Percentiles rank a stretch among this genome's conserved stretches.
Conservation (phyloP, 441 rosid species). For the Francoa sonchifolia region DNA sequence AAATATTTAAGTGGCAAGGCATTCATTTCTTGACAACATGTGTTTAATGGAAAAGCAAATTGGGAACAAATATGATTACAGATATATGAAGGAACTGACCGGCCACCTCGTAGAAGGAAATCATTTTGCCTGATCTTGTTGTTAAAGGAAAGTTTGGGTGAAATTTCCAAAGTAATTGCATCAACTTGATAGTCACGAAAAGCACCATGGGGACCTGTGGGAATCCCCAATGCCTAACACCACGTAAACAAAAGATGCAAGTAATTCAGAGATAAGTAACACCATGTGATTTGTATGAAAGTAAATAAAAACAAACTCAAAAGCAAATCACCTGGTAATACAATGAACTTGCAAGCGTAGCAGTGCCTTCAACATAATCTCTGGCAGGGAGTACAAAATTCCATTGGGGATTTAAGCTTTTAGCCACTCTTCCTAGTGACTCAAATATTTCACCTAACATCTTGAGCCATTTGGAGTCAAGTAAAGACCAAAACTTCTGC, state of each 20-base stretch:
- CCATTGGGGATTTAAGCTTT: constrained; percentile 52
- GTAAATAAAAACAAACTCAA: constrained; percentile 5
- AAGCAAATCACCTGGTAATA: constrained; percentile 54
- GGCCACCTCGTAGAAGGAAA: constrained; percentile 57
- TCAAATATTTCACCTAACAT: constrained; percentile 50
- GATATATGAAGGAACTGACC: constrained; percentile 30
- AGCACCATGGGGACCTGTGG: constrained; percentile 93
- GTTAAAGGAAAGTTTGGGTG: constrained; percentile 36
- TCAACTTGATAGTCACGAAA: constrained; percentile 92
- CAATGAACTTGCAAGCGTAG: constrained; percentile 79
- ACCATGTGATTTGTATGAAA: too few relatives aligned
- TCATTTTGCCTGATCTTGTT: constrained; percentile 42
- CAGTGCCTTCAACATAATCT: constrained; percentile 78
- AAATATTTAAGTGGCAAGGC: too few relatives aligned
- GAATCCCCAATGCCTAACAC: constrained; percentile 77
- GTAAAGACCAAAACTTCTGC: constrained; percentile 48
- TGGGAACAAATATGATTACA: constrained; percentile 1
- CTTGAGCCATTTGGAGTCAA: constrained; percentile 44
- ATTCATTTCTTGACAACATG: not conserved
- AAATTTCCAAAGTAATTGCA: constrained; percentile 82
- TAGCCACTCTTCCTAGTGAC: constrained; percentile 43
- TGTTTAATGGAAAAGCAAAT: not conserved
- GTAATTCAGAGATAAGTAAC: too few relatives aligned
- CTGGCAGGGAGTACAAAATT: constrained; percentile 63
- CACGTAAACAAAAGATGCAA: constrained; percentile 1